These are phyloP conservation scores for Candida khao-thaluensis DNA, from an alignment of 805 yeast genomes.

Conservation along the genomic window DNA sequence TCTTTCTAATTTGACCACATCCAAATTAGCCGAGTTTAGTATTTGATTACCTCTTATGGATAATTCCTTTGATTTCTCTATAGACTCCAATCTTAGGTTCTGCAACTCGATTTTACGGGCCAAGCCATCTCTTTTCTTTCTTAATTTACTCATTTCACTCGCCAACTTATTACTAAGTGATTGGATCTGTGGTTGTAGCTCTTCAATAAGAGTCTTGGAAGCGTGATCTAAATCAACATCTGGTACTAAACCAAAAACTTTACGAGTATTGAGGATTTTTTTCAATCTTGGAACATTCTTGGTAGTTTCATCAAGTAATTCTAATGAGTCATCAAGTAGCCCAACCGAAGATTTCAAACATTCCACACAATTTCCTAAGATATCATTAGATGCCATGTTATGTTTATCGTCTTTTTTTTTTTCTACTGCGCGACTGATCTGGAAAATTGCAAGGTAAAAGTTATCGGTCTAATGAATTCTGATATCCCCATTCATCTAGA, in stretches of 20 bases:
- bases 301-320: constrained; percentile 33
- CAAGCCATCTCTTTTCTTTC: constrained; percentile 31
- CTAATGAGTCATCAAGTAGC: constrained; percentile 32
- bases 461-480: constrained; percentile 1
- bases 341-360: constrained; percentile 34
- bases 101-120: constrained; percentile 41
- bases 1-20: constrained; percentile 35
- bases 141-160: constrained; percentile 31
- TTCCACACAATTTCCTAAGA: constrained; percentile 25
- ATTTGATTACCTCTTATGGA: constrained; percentile 16
- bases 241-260: constrained; percentile 52
- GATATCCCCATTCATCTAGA: constrained; percentile 27
- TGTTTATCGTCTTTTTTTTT: constrained; percentile 1
- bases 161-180: constrained; percentile 30
- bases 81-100: constrained; percentile 31
- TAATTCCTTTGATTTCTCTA: constrained; percentile 9
- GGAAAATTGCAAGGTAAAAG: constrained; percentile 1
- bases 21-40: constrained; percentile 17
- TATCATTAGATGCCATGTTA: constrained; percentile 11
- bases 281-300: constrained; percentile 41
- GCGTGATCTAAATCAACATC: constrained; percentile 46
- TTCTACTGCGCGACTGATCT: constrained; percentile 1
- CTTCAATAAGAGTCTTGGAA: constrained; percentile 32
- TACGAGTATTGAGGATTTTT: constrained; percentile 41
- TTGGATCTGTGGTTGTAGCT: constrained; percentile 43